phyloP scores from a whole-genome alignment of 164 flowering plant genomes.

The Tetrastigma voinierianum region DNA sequence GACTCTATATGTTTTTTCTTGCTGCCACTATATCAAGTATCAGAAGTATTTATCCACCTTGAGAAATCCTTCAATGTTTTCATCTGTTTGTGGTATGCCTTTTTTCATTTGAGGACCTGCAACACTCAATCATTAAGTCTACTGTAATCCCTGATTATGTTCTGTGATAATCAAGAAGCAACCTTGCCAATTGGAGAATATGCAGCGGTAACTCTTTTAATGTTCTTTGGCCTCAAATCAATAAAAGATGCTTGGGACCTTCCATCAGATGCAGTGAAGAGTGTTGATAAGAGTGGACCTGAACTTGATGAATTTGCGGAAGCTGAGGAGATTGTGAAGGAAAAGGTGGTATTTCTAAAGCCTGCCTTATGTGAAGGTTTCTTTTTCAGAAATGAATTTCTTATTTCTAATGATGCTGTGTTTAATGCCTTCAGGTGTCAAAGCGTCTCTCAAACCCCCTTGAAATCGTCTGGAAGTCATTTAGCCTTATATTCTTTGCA shows the following conservation, averaged over 20 bases:
- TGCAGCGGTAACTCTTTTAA: conserved; percentile 83
- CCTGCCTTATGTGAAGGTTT: background rate
- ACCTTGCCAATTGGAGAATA: conserved; percentile 98
- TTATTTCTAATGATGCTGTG: too few relatives aligned
- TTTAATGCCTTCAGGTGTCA: too few relatives aligned
- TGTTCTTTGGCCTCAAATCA: conserved; percentile 89
- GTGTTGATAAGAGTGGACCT: conserved; percentile 36
- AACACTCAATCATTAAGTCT: too few relatives aligned
- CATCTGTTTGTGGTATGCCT: background rate
- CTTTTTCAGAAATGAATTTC: too few relatives aligned
- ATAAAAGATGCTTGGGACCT: conserved; percentile 97
- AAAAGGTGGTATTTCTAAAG: conserved; percentile 51
- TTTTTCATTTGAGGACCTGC: background rate
- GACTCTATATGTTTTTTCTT: too few relatives aligned
- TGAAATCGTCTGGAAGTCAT: conserved; percentile 93
- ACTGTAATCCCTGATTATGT: background rate
- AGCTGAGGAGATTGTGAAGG: conserved; percentile 98
- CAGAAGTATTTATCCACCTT: background rate
- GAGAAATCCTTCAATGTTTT: background rate
- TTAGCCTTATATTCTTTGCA: conserved; percentile 93
- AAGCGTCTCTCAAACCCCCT: conserved; percentile 71
- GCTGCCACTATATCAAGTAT: too few relatives aligned
- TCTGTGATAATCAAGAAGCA: conserved; percentile 27
- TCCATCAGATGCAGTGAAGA: conserved; percentile 52
- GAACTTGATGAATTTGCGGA: conserved; percentile 85